Evolutionary conservation across 257 asterid species (phyloP).

Genomic region (Solanum tacnaense): DNA sequence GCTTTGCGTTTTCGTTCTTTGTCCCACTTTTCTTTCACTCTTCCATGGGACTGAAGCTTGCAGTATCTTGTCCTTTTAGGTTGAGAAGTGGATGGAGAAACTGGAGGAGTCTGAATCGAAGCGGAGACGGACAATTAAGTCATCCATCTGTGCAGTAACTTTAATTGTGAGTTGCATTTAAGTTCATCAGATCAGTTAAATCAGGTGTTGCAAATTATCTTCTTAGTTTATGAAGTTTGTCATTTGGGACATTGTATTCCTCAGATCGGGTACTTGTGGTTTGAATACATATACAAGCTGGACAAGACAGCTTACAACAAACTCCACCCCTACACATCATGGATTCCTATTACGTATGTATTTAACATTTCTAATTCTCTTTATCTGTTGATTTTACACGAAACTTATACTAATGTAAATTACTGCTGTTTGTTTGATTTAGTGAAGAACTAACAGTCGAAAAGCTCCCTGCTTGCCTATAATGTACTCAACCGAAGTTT

Average conservation of each 20-base stretch:
- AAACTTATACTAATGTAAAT: neutral
- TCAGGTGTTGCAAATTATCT: neutral
- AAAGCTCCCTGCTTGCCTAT: neutral
- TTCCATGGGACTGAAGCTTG: neutral
- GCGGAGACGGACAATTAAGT: conserved; percentile 62
- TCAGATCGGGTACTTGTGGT: conserved; percentile 64
- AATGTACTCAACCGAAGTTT: neutral
- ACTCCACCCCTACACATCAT: conserved; percentile 95
- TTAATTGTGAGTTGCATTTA: conserved; percentile 34
- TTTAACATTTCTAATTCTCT: neutral
- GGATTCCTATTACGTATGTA: conserved; percentile 94
- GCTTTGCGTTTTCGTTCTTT: neutral
- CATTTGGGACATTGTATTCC: neutral
- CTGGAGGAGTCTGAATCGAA: conserved; percentile 77
- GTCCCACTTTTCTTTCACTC: neutral
- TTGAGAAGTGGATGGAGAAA: conserved; percentile 96
- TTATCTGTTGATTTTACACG: neutral
- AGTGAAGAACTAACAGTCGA: neutral
- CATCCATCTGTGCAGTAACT: conserved; percentile 43
- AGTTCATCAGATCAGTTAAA: neutral
- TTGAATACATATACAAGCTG: conserved; percentile 81
- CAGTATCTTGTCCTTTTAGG: conserved; percentile 27
- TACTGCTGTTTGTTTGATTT: neutral
- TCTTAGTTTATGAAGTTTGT: neutral
- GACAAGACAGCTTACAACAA: conserved; percentile 82